Base-by-base conservation (phyloP, 2,329 filamentous ascomycete species). In the Samsoniella hepiali region DNA sequence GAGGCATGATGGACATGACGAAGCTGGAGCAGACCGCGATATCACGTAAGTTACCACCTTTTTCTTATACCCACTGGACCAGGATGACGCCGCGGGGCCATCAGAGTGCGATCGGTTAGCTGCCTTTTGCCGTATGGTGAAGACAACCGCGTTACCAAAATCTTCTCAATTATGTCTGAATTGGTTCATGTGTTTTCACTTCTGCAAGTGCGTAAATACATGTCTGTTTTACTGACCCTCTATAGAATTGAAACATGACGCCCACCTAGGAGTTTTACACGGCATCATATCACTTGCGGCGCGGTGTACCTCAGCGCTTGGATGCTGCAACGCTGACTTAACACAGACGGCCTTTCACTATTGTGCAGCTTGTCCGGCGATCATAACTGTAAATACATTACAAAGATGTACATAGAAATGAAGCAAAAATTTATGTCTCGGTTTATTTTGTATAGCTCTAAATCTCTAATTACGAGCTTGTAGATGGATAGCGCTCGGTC, bases 101-200 rank as follows among this genome's bases (percentile, higher is more conserved):
- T 80, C 80, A 72, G 72, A 78, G 65, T 55, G 68, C 63, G 57
- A 61, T 57, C 55, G 56, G 53, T 44, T 62, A 63, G 66, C 60
- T 71, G 67, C 72, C 59, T 54, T 71, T 69, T 65, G 71, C 69
- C 68, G 71, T 65, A 76, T 87, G 85, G 77, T 82, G 86, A 84
- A 75, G 84, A 84, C 76, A 81, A 85, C 86, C 87, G 86, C 84
- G 79, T 79, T 78, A 80, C 75, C 67, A 73, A 59, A 75, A 88
- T 88, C 86, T 88, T 88, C 86, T 88, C 86, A 84, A 72, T 66
- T 72, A 50, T 79, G 74, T 86, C 83, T 86, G 84, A 86, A 73
- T 69, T 63, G 50, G 38, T 45, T 38, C 38, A 61, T 64, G n/a
- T 38, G 54, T 55, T 54, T 2, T 11, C n/a, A 36, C 40, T n/a